A percentile compares a stretch with the other conserved stretches of the same genome.
Conservation (phyloP, 1,284 basidiomycete species). For the Ustilago hordei region DNA sequence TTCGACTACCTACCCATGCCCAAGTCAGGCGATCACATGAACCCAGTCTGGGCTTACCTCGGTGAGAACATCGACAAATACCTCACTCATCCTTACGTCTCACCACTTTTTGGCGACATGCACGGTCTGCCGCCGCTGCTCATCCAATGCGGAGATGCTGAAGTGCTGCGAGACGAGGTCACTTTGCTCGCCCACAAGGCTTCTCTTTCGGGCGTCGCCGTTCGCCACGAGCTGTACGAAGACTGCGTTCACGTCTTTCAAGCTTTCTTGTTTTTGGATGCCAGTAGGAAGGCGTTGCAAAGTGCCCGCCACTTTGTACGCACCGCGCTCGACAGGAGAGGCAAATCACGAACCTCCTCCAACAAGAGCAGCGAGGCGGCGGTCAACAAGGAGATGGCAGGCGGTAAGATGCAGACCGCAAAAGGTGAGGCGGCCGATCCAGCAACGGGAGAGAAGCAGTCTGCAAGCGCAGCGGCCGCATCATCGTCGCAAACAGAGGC, state of each 20-base stretch:
- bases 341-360: constrained; percentile 68
- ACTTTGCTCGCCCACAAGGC: constrained; percentile 95
- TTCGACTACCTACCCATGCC: constrained; percentile 71
- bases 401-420: constrained; percentile 52
- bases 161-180: constrained; percentile 91
- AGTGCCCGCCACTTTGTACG: constrained; percentile 68
- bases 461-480: constrained; percentile 2
- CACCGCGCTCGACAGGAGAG: constrained; percentile 64
- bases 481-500: not conserved
- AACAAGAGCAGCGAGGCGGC: constrained; percentile 74
- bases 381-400: constrained; percentile 61
- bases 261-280: constrained; percentile 68
- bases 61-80: constrained; percentile 85
- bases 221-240: constrained; percentile 91
- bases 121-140: constrained; percentile 87
- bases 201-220: constrained; percentile 84
- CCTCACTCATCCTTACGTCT: constrained; percentile 94
- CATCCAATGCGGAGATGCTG: constrained; percentile 92
- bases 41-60: constrained; percentile 91
- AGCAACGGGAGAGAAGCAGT: constrained; percentile 40
- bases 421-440: constrained; percentile 51
- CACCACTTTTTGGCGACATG: constrained; percentile 86
- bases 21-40: constrained; percentile 83
- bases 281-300: constrained; percentile 68
- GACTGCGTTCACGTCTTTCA: constrained; percentile 76